Evolutionary conservation across 495 filamentous ascomycete species (phyloP), one percentile per base, ranked within the genome.

Genomic region (Parathielavia hyrcaniae): DNA sequence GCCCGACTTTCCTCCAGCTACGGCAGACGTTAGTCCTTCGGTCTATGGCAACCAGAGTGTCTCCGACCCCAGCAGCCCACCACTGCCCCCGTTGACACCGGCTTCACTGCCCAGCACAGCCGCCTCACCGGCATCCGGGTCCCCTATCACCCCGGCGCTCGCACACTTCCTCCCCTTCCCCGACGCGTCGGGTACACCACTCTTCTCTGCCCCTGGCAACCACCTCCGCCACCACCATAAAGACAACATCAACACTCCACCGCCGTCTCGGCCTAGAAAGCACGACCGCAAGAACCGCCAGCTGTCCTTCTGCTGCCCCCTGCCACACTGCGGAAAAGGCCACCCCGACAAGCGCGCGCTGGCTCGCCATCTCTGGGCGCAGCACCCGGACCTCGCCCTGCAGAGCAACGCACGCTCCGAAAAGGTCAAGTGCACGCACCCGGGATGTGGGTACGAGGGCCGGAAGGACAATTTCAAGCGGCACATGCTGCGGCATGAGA

Each of bases 331-430:
- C 56, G 45, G 20, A 45, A 66, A 66, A 35, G 51, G 54, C n/a
- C 61, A 66, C 44, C 35, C 52, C 11, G 64, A 66, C 61, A 50
- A 61, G 46, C 61, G 64, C 52, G 61, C 52, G 5, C 61, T 66
- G 6, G 38, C 35, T 22, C 61, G 64, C 17, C 64, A 66, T 55
- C 47, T 66, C 9, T 61, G 59, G 58, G 55, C 64, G 2, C 20
- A 57, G 50, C 64, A 66, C 55, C 49, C 26, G 19, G 58, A 58
- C 20, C 50, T 58, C 20, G 64, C 64, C 7, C 7, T 23, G 32
- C 16, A 36, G 19, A 39, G 20, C 41, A 23, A 53, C 55, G 26
- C 43, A 36, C 47, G 32, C 44, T 63, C 64, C 1, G 64, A 66
- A 58, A 40, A 22, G 19, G 53, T 36, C 22, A 26, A 19, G 20